Conservation (phyloP, 2,329 filamentous ascomycete genomes). For the Aspergillus spinulosporus region DNA sequence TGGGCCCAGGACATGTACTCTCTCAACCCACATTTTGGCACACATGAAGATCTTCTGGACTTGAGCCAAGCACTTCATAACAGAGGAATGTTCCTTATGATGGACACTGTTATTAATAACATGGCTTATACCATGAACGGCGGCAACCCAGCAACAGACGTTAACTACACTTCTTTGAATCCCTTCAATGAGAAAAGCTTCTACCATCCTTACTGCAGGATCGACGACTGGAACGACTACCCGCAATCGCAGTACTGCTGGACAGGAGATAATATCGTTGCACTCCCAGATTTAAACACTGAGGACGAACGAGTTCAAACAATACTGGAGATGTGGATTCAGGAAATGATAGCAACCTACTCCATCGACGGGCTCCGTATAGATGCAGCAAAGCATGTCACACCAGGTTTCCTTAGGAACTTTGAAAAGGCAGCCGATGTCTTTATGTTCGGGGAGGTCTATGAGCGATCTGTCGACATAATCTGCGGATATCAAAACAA, state of each 20-base stretch:
- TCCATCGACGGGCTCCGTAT: constrained; percentile 54
- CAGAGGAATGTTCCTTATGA: constrained; percentile 54
- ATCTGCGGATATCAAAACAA: constrained; percentile 46
- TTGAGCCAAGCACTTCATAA: constrained; percentile 48
- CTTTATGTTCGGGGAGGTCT: constrained; percentile 52
- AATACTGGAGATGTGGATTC: constrained; percentile 45
- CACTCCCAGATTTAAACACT: constrained; percentile 51
- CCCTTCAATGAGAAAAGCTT: constrained; percentile 30
- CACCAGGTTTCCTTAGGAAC: constrained; percentile 42
- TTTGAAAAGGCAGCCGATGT: constrained; percentile 41
- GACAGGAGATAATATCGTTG: constrained; percentile 51
- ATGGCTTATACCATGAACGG: constrained; percentile 39
- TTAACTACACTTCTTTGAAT: constrained; percentile 29
- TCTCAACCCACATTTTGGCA: constrained; percentile 53
- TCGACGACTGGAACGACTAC: constrained; percentile 37
- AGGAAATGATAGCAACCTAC: constrained; percentile 45
- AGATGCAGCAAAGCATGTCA: constrained; percentile 52
- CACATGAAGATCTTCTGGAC: constrained; percentile 48
- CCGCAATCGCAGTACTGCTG: constrained; percentile 48
- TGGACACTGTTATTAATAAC: constrained; percentile 55
- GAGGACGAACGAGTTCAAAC: constrained; percentile 43
- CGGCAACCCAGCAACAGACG: constrained; percentile 24
- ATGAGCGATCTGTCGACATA: constrained; percentile 37
- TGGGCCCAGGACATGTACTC: constrained; percentile 51
- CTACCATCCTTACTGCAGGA: constrained; percentile 32